These are phyloP conservation scores for Rhizopus stolonifer DNA, from an alignment of 371 early-diverging fungal genomes.

Conservation along the genomic window DNA sequence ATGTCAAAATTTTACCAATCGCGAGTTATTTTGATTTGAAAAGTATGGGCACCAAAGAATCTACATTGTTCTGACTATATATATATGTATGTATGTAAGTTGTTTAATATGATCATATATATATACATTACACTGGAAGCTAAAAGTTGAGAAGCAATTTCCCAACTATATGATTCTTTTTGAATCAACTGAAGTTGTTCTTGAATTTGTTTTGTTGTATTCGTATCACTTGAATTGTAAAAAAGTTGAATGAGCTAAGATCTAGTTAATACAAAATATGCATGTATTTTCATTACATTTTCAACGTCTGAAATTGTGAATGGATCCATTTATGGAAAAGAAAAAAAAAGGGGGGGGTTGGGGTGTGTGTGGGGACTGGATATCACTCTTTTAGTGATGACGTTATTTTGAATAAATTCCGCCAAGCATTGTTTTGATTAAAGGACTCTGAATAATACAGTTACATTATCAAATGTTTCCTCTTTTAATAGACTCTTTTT, in stretches of 20 bases:
- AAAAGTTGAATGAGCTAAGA: slow-evolving; percentile 40
- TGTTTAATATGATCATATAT: neutral
- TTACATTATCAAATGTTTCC: too few relatives aligned
- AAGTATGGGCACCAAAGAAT: slow-evolving; percentile 86
- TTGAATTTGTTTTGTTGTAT: slow-evolving; percentile 57
- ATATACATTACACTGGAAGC: slow-evolving; percentile 42
- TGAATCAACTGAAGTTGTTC: slow-evolving; percentile 70
- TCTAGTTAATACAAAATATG: neutral
- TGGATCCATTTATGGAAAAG: neutral
- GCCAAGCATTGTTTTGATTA: too few relatives aligned
- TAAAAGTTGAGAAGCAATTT: slow-evolving; percentile 65
- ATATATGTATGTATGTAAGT: neutral
- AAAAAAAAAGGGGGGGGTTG: too few relatives aligned
- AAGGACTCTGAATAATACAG: too few relatives aligned
- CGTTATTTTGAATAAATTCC: too few relatives aligned
- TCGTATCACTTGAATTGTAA: slow-evolving; percentile 46
- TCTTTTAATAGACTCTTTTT: too few relatives aligned
- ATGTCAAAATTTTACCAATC: slow-evolving; percentile 81
- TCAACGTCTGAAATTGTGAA: slow-evolving; percentile 14
- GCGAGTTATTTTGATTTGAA: slow-evolving; percentile 76
- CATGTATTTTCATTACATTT: slow-evolving; percentile 5
- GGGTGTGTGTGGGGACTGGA: too few relatives aligned
- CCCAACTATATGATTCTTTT: slow-evolving; percentile 74
- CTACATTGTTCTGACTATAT: slow-evolving; percentile 63
- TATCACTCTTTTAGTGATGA: too few relatives aligned